Percentiles rank a stretch among this genome's conserved stretches.
These are phyloP conservation scores for Phytopythium litorale DNA, from an alignment of 352 stramenopile genomes.

Conservation along the genomic window DNA sequence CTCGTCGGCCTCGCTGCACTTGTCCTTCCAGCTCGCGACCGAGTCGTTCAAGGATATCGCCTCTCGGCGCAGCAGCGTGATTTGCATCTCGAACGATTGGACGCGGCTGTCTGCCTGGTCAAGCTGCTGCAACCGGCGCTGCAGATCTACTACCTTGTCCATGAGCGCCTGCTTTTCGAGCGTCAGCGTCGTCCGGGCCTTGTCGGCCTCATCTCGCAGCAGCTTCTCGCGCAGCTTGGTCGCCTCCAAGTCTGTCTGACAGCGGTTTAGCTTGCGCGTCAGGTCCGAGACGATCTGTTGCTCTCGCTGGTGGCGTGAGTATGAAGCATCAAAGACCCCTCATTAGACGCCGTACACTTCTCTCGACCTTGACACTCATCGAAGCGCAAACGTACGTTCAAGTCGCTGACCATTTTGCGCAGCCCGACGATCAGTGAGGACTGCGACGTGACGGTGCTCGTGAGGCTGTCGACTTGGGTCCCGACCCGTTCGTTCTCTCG, in stretches of 20 bases:
- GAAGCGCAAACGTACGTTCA: conserved; percentile 26
- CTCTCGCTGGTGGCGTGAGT: conserved; percentile 25
- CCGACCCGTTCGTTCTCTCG: conserved; percentile 40
- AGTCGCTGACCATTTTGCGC: conserved; percentile 42
- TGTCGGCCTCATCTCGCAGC: conserved; percentile 43
- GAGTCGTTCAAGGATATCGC: conserved; percentile 18
- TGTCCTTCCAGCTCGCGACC: conserved; percentile 9
- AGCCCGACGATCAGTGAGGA: conserved; percentile 55
- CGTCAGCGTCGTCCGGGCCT: conserved; percentile 29
- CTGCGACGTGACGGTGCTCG: conserved; percentile 51
- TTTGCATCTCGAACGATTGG: conserved; percentile 28
- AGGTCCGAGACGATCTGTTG: conserved; percentile 39
- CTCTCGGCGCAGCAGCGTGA: conserved; percentile 25
- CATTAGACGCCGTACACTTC: background rate
- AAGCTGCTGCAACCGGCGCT: conserved; percentile 41
- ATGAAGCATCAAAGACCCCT: background rate
- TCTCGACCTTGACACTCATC: background rate
- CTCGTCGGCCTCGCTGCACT: conserved; percentile 11
- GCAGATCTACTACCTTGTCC: conserved; percentile 52
- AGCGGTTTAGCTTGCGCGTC: conserved; percentile 39
- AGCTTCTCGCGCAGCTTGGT: conserved; percentile 48
- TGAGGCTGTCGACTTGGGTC: conserved; percentile 34
- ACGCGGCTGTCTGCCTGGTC: conserved; percentile 21
- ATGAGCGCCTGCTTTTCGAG: conserved; percentile 55
- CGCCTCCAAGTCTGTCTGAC: conserved; percentile 46